Base-by-base conservation (phyloP, 2,329 filamentous ascomycete genomes). In the Cladosporium sp. region DNA sequence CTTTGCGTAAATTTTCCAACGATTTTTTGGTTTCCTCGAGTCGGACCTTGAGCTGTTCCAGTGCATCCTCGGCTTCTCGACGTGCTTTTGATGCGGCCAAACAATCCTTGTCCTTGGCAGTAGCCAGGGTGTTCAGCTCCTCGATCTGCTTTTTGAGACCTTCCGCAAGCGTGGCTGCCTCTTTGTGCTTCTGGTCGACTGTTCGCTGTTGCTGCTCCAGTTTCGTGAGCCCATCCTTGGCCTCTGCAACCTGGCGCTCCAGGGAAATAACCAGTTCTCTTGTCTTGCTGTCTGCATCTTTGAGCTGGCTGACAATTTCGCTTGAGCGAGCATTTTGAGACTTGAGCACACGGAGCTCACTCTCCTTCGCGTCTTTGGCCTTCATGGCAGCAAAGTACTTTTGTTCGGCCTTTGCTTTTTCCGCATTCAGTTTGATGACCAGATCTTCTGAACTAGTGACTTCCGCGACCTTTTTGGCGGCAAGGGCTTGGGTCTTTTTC, bases 381-480 rank as follows among this genome's bases (percentile, higher is more conserved):
- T 96, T 97, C 80, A 96, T 91, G 8, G 92, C 91, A 1, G 90
- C 90, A 72, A 97, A 97, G 71, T 96, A 99, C 74, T 97, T 97
- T 70, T 97, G 93, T 68, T 99, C 94, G 1, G 93, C 93, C 74
- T 97, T 97, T 63, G 88, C 86, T 77, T 99, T 99, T 74, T 99
- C 91, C 0, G 91, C 90, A 39, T 84, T 84, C 19, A 95, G 77
- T 22, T 89, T 79, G 17, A 84, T 77, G 36, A 93, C 79, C 61
- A 88, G 89, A 57, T 96, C 91, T 74, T 97, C 92, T 69, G 91
- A 77, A 3, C 82, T 79, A 5, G 80, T 78, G 53, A 89, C 85
- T 61, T 96, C 91, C 66, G 88, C 82, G 34, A 96, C 85, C 74
- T 96, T 97, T 76, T 91, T 93, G 52, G 88, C 87, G 7, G 91